Evolutionary conservation across 1,139 yeast genomes (phyloP).

Genomic region (Taphrina betulina): DNA sequence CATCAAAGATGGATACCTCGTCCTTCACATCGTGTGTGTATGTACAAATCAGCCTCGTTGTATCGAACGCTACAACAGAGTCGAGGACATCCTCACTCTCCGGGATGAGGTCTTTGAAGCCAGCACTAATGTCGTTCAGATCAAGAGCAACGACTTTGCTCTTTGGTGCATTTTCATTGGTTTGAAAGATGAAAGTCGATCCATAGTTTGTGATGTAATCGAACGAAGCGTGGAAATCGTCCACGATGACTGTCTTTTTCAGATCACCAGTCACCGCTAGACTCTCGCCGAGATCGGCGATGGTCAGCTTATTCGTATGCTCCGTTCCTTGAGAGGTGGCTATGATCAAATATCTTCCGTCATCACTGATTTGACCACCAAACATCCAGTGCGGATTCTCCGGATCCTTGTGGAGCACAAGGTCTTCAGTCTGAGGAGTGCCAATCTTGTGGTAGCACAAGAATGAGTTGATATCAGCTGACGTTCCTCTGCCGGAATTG

Average conservation of each 20-base stretch:
- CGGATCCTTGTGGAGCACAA: slow-evolving; percentile 16
- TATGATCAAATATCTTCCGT: slow-evolving; percentile 21
- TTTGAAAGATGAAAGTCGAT: slow-evolving; percentile 18
- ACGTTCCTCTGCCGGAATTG: slow-evolving; percentile 21
- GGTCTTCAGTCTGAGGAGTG: slow-evolving; percentile 17
- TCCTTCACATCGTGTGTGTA: slow-evolving; percentile 32
- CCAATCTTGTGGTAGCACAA: slow-evolving; percentile 24
- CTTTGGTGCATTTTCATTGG: slow-evolving; percentile 22
- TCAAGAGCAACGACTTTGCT: slow-evolving; percentile 20
- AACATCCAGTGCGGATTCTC: slow-evolving; percentile 23
- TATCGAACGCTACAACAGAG: slow-evolving; percentile 11
- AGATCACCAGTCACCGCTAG: slow-evolving; percentile 40
- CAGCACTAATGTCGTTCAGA: slow-evolving; percentile 10
- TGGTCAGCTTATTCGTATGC: slow-evolving; percentile 16
- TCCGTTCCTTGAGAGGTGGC: slow-evolving; percentile 28
- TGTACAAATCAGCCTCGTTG: slow-evolving; percentile 15
- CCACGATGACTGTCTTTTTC: slow-evolving; percentile 73
- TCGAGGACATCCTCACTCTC: slow-evolving; percentile 17
- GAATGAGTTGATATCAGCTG: slow-evolving; percentile 23
- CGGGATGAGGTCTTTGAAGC: slow-evolving; percentile 18
- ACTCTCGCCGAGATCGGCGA: slow-evolving; percentile 13
- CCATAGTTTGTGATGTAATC: slow-evolving; percentile 51
- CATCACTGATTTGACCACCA: slow-evolving; percentile 19
- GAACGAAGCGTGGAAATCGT: slow-evolving; percentile 78
- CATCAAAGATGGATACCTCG: slow-evolving; percentile 22